These are phyloP conservation scores for Magnaporthales sp. DNA, from an alignment of 2,329 filamentous ascomycete genomes.

Conservation along the genomic window DNA sequence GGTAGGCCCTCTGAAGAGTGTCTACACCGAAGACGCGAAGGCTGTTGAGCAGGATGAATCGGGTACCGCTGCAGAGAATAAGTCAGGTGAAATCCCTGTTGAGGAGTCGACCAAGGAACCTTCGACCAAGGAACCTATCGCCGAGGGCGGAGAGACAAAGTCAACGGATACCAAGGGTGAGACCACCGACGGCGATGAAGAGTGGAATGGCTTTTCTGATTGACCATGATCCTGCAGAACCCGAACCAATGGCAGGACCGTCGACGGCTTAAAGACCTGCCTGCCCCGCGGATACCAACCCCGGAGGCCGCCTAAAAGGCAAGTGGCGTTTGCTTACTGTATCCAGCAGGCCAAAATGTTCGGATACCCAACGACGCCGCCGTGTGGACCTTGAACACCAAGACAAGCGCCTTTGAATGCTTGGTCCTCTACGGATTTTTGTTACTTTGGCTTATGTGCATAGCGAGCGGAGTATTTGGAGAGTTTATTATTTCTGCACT, in stretches of 20 bases:
- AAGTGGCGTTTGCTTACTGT: neutral
- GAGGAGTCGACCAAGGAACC: neutral
- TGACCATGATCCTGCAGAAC: neutral
- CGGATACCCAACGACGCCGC: neutral
- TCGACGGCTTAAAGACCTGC: neutral
- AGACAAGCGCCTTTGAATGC: neutral
- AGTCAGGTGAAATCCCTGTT: neutral
- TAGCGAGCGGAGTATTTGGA: neutral
- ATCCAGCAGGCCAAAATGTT: neutral
- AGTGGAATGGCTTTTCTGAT: conserved; percentile 4
- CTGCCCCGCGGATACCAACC: neutral
- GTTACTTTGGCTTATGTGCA: neutral
- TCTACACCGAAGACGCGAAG: conserved; percentile 11
- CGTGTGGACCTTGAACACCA: neutral
- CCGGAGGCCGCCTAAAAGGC: neutral
- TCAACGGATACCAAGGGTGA: neutral
- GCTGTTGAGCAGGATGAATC: conserved; percentile 9
- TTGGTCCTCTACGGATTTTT: neutral
- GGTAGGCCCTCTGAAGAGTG: conserved; percentile 7
- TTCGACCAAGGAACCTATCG: neutral
- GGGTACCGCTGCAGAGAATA: conserved; percentile 5
- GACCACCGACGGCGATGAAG: neutral
- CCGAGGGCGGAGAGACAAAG: neutral
- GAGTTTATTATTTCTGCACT: neutral
- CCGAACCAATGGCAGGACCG: neutral